phyloP scores from a whole-genome alignment of 2,329 filamentous ascomycete genomes.

The Colletotrichum gigasporum region DNA sequence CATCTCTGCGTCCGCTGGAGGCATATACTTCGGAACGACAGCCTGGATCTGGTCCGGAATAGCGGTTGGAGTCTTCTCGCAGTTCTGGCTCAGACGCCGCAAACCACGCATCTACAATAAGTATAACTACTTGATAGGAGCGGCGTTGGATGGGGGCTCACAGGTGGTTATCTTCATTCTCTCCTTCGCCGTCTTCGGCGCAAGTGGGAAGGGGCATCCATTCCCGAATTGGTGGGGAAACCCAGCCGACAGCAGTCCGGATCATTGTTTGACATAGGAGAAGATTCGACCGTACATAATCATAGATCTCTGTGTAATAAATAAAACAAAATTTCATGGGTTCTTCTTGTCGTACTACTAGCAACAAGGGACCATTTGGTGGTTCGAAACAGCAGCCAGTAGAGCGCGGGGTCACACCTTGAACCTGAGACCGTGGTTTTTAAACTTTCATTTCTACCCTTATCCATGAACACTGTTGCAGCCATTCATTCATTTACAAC shows the following conservation, averaged over 20 bases:
- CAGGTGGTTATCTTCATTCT: constrained; percentile 40
- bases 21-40: constrained; percentile 49
- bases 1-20: constrained; percentile 51
- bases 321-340: too few relatives aligned
- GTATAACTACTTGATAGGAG: constrained; percentile 40
- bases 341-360: too few relatives aligned
- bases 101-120: constrained; percentile 37
- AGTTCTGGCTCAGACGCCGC: constrained; percentile 37
- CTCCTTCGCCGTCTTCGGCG: constrained; percentile 37
- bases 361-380: too few relatives aligned
- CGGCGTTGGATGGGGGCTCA: constrained; percentile 39
- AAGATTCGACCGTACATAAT: too few relatives aligned
- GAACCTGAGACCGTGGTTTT: too few relatives aligned
- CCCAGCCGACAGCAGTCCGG: constrained; percentile 28
- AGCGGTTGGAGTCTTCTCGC: constrained; percentile 42
- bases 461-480: too few relatives aligned
- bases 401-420: too few relatives aligned
- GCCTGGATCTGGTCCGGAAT: constrained; percentile 45
- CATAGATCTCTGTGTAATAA: too few relatives aligned
- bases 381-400: too few relatives aligned
- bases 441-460: too few relatives aligned
- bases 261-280: constrained; percentile 33
- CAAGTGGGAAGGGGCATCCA: constrained; percentile 32
- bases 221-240: constrained; percentile 36
- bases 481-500: too few relatives aligned